Conservation (phyloP, 371 early-diverging fungal species). For the Mortierella sp. region DNA sequence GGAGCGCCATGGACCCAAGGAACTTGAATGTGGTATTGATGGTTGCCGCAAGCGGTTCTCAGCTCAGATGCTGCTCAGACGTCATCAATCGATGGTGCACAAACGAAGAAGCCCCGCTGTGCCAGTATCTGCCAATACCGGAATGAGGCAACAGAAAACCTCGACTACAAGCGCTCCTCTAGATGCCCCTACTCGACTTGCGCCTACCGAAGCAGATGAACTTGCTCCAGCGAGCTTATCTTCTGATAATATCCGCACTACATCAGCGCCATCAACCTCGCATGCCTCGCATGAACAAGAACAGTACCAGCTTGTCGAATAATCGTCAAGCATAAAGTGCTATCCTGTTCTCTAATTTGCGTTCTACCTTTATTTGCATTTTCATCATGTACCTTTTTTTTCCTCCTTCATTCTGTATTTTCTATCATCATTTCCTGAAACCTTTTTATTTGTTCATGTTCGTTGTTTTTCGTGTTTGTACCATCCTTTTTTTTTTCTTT, state of each 20-base stretch:
- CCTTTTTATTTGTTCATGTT: conserved; percentile 3
- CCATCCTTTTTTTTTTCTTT: conserved; percentile 6
- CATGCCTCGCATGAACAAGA: not conserved
- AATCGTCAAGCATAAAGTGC: not conserved
- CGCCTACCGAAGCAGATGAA: not conserved
- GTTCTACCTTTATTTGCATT: not conserved
- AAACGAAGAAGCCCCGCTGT: conserved; percentile 45
- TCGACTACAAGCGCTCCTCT: conserved; percentile 3
- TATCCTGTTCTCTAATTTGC: conserved; percentile 3
- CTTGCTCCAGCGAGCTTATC: not conserved
- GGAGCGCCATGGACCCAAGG: conserved; percentile 55
- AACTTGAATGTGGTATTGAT: conserved; percentile 55
- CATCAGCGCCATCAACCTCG: not conserved
- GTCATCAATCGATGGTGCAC: conserved; percentile 56
- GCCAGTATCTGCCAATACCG: conserved; percentile 20
- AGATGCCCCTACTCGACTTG: conserved; percentile 7
- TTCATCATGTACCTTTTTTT: conserved; percentile 9
- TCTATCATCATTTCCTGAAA: conserved; percentile 1
- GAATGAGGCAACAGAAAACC: conserved; percentile 6
- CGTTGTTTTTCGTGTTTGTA: conserved; percentile 12
- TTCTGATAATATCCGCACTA: not conserved
- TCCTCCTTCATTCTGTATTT: conserved; percentile 1
- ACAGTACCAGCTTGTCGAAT: not conserved
- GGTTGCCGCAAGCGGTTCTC: conserved; percentile 56
- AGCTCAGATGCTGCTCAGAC: conserved; percentile 51